phyloP scores from a whole-genome alignment of 2,329 filamentous ascomycete species.

The Macrophomina phaseolina region DNA sequence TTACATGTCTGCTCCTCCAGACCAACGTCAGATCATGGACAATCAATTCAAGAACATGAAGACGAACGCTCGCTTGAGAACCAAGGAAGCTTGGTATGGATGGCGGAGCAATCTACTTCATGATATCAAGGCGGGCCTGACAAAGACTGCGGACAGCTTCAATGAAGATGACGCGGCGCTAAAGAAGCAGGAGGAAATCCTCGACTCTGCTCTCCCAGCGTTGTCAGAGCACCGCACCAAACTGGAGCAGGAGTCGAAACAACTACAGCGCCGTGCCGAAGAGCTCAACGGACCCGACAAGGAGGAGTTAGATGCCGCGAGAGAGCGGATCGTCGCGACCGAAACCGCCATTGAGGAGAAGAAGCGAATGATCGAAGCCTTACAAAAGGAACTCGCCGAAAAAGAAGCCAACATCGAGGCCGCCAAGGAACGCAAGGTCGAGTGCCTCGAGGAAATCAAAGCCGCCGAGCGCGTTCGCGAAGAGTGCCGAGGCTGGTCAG shows the following conservation, averaged over 20 bases:
- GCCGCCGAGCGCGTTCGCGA: constrained; percentile 84
- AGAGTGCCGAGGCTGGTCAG: constrained; percentile 87
- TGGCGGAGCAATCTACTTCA: constrained; percentile 91
- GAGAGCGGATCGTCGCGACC: constrained; percentile 68
- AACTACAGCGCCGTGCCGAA: constrained; percentile 72
- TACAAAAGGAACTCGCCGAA: constrained; percentile 70
- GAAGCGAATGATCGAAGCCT: constrained; percentile 67
- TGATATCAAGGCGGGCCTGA: constrained; percentile 79
- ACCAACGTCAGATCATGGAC: constrained; percentile 87
- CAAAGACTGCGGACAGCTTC: constrained; percentile 78
- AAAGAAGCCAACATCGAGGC: constrained; percentile 69
- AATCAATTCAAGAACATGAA: constrained; percentile 98
- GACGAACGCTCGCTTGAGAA: constrained; percentile 84
- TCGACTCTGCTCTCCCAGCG: constrained; percentile 71
- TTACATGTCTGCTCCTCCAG: constrained; percentile 83
- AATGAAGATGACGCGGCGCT: constrained; percentile 72
- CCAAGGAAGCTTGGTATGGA: constrained; percentile 97
- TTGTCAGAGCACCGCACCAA: constrained; percentile 66
- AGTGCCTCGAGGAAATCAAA: constrained; percentile 74
- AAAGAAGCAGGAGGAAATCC: constrained; percentile 68
- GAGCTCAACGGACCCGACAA: constrained; percentile 82
- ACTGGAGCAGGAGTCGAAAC: constrained; percentile 68
- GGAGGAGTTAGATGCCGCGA: constrained; percentile 74
- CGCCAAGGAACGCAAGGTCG: constrained; percentile 69
- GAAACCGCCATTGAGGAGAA: constrained; percentile 74